Evolutionary conservation across 805 yeast species (phyloP).

Genomic region (Kuraishia piskuri): DNA sequence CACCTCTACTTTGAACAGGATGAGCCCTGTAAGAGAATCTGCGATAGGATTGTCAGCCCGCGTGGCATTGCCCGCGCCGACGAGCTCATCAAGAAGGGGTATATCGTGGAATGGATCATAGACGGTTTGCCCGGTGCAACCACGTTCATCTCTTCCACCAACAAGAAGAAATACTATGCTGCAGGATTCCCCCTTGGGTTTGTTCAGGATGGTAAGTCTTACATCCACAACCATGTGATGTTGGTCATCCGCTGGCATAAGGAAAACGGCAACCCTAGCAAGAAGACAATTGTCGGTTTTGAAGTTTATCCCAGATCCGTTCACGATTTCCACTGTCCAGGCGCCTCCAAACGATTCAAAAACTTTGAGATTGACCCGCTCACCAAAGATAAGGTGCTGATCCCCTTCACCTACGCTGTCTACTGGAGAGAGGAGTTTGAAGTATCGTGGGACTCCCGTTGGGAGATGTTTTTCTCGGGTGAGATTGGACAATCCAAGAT

Average conservation of each 20-base stretch:
- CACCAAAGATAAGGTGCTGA: slow-evolving; percentile 28
- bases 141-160: slow-evolving; percentile 54
- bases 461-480: slow-evolving; percentile 62
- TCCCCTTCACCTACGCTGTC: slow-evolving; percentile 80
- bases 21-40: slow-evolving; percentile 53
- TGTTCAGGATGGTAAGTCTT: slow-evolving; percentile 48
- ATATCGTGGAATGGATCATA: slow-evolving; percentile 75
- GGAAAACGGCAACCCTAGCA: slow-evolving; percentile 26
- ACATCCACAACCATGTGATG: slow-evolving; percentile 74
- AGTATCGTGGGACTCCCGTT: slow-evolving; percentile 57
- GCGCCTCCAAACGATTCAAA: slow-evolving; percentile 51
- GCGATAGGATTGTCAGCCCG: slow-evolving; percentile 54
- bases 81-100: slow-evolving; percentile 55
- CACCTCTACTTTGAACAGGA: slow-evolving; percentile 57
- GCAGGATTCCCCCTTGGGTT: slow-evolving; percentile 85
- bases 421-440: slow-evolving; percentile 79
- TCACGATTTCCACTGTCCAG: slow-evolving; percentile 61
- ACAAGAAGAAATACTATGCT: slow-evolving; percentile 51
- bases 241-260: slow-evolving; percentile 67
- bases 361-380: slow-evolving; percentile 44
- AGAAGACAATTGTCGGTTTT: slow-evolving; percentile 71
- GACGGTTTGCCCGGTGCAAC: slow-evolving; percentile 89
- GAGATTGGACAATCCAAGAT: slow-evolving; percentile 42
- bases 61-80: slow-evolving; percentile 47
- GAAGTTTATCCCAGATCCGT: slow-evolving; percentile 86